These are phyloP conservation scores for Coemansia sp. DNA, from an alignment of 192 early-diverging fungal genomes.

Conservation along the genomic window DNA sequence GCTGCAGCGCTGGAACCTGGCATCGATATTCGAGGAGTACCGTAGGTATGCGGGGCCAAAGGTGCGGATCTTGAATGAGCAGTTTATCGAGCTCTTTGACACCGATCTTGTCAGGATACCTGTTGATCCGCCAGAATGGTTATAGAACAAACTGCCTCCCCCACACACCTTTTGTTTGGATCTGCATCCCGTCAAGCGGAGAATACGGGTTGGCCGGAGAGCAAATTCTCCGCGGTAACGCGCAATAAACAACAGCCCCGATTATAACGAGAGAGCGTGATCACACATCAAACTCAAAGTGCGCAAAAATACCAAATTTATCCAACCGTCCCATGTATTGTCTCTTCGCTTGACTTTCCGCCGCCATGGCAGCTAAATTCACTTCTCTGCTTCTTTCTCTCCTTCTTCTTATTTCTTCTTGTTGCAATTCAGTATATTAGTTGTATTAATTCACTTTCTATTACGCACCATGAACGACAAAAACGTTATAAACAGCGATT, in stretches of 20 bases:
- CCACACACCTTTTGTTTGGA: background rate
- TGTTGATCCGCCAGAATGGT: constrained; percentile 71
- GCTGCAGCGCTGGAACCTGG: constrained; percentile 97
- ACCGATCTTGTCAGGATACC: constrained; percentile 90
- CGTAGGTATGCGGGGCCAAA: constrained; percentile 94
- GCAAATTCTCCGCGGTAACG: too few relatives aligned
- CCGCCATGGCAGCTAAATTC: too few relatives aligned
- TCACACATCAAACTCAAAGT: too few relatives aligned
- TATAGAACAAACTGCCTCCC: constrained; percentile 33
- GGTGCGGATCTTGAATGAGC: constrained; percentile 95
- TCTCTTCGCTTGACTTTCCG: too few relatives aligned
- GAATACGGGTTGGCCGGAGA: background rate
- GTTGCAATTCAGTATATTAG: constrained; percentile 1
- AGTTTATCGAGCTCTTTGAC: constrained; percentile 95
- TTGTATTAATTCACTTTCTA: background rate
- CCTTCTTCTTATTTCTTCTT: background rate
- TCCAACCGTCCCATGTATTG: too few relatives aligned
- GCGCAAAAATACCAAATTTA: too few relatives aligned
- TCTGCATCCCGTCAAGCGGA: background rate
- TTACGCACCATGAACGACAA: constrained; percentile 9
- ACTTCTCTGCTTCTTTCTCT: too few relatives aligned
- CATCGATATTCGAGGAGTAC: constrained; percentile 98
- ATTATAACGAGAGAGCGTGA: too few relatives aligned
- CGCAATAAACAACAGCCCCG: too few relatives aligned
- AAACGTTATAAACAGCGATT: too few relatives aligned